A percentile compares a stretch with the other conserved stretches of the same genome.
Conservation (phyloP, 106 monocot genomes). For the Cymbidium sinense region DNA sequence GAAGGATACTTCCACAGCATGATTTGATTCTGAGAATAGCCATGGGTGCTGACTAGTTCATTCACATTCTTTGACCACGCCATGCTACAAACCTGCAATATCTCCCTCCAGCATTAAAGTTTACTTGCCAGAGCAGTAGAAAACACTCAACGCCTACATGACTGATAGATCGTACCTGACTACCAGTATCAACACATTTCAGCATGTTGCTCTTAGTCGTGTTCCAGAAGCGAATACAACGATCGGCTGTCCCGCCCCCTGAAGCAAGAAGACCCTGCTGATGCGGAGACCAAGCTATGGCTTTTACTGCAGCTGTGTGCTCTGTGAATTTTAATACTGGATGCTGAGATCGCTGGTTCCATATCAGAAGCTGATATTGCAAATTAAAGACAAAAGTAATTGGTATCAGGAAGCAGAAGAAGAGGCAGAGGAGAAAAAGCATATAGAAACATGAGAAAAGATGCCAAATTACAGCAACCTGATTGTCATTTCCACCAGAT, state of each 20-base stretch:
- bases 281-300: slow-evolving; percentile 99
- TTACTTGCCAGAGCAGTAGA: not conserved
- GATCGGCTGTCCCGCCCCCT: slow-evolving; percentile 93
- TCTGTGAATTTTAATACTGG: slow-evolving; percentile 66
- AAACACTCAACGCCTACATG: no score
- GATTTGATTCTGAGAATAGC: slow-evolving; percentile 94
- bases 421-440: no score
- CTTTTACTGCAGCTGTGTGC: slow-evolving; percentile 96
- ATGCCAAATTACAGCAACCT: slow-evolving; percentile 25
- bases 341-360: slow-evolving; percentile 77
- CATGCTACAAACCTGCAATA: slow-evolving; percentile 73
- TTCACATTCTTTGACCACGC: slow-evolving; percentile 93
- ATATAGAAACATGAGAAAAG: not conserved
- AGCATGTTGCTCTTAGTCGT: slow-evolving; percentile 71
- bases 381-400: not conserved
- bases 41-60: slow-evolving; percentile 94
- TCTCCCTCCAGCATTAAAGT: not conserved
- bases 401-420: not conserved
- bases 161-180: slow-evolving; percentile 75
- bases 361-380: slow-evolving; percentile 66
- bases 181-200: slow-evolving; percentile 82
- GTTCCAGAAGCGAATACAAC: slow-evolving; percentile 96
- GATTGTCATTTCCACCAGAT: slow-evolving; percentile 97
- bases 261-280: slow-evolving; percentile 92
- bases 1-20: slow-evolving; percentile 99